A percentile compares a stretch with the other conserved stretches of the same genome.
These are phyloP conservation scores for Lachnellula subtilissima DNA, from an alignment of 2,329 filamentous ascomycete species.

Conservation along the genomic window DNA sequence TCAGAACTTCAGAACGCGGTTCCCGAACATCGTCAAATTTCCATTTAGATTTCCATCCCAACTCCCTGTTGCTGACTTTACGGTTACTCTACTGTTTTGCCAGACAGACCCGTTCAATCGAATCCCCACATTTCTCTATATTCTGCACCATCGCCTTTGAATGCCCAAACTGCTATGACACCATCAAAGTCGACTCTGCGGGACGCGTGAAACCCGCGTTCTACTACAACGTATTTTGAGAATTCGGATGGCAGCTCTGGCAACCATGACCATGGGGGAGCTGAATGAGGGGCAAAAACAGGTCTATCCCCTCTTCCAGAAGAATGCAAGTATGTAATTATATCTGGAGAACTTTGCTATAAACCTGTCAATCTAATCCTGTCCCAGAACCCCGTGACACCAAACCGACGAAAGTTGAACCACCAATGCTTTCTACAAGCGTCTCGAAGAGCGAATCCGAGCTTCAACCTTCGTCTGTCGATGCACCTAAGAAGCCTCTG, in stretches of 20 bases:
- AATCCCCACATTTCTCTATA: not conserved
- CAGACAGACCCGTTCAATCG: not conserved
- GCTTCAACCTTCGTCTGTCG: not conserved
- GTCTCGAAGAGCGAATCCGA: not conserved
- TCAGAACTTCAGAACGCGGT: conserved; percentile 12
- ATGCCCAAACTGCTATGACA: conserved; percentile 1
- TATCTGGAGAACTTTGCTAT: not conserved
- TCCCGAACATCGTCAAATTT: not conserved
- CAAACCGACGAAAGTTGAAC: not conserved
- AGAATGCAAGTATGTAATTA: conserved; percentile 23
- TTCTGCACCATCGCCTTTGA: not conserved
- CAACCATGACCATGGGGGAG: conserved; percentile 27
- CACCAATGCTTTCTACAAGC: not conserved
- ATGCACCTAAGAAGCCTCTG: not conserved
- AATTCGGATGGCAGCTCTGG: conserved; percentile 27
- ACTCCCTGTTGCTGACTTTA: not conserved
- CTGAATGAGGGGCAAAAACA: conserved; percentile 24
- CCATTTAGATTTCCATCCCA: not conserved
- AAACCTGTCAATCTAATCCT: not conserved
- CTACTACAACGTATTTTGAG: not conserved
- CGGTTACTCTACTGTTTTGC: not conserved
- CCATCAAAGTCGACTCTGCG: conserved; percentile 3
- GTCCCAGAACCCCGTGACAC: not conserved
- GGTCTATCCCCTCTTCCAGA: conserved; percentile 31
- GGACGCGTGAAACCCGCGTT: conserved; percentile 28